Percentiles rank a stretch among this genome's conserved stretches.
Conservation (phyloP, 2,329 filamentous ascomycete species). For the Hypoxylon sp. region DNA sequence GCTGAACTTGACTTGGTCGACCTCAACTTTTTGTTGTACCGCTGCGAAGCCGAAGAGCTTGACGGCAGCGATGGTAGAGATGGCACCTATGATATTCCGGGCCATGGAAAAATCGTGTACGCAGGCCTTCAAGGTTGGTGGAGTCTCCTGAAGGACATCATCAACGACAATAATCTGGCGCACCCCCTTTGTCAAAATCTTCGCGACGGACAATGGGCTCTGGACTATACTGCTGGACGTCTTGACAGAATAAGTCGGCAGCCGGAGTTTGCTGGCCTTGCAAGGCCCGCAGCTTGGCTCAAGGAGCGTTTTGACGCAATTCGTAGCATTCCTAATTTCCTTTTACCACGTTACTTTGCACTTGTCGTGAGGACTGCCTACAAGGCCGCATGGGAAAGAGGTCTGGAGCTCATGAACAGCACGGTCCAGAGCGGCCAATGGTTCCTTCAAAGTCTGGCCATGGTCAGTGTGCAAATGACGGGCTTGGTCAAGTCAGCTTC, state of each 20-base stretch:
- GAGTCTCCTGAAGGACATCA: slow-evolving; percentile 88
- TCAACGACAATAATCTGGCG: slow-evolving; percentile 89
- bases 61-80: slow-evolving; percentile 83
- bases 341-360: slow-evolving; percentile 93
- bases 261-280: slow-evolving; percentile 72
- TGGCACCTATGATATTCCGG: slow-evolving; percentile 90
- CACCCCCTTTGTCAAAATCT: slow-evolving; percentile 95
- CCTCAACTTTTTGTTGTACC: slow-evolving; percentile 91
- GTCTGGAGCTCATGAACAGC: slow-evolving; percentile 81
- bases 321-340: slow-evolving; percentile 85
- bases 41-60: slow-evolving; percentile 88
- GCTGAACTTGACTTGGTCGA: slow-evolving; percentile 80
- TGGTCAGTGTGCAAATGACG: slow-evolving; percentile 93
- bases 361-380: slow-evolving; percentile 90
- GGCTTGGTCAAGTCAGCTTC: slow-evolving; percentile 92
- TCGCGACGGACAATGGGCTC: slow-evolving; percentile 89
- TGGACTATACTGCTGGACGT: slow-evolving; percentile 87
- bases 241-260: slow-evolving; percentile 78
- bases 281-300: slow-evolving; percentile 80
- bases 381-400: slow-evolving; percentile 82
- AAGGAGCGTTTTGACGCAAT: slow-evolving; percentile 88
- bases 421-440: slow-evolving; percentile 85
- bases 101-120: slow-evolving; percentile 87
- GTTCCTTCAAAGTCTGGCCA: slow-evolving; percentile 88
- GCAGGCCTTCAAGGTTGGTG: slow-evolving; percentile 99